Evolutionary conservation across 2,329 filamentous ascomycete species (phyloP).

Genomic region (Trichoderma koningii): DNA sequence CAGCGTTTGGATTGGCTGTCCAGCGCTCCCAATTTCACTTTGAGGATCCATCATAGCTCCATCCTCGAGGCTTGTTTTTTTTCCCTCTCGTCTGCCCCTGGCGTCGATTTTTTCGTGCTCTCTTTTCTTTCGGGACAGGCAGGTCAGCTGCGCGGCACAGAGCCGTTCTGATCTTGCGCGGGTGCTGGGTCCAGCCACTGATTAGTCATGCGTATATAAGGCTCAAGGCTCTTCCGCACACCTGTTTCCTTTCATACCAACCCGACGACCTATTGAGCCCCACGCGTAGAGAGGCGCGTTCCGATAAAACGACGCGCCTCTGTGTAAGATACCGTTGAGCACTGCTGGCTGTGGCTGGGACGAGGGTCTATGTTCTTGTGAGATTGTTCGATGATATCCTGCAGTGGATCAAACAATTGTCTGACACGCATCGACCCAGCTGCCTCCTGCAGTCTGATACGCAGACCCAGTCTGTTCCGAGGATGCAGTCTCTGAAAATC

Average conservation of each 20-base stretch:
- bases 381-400: background rate
- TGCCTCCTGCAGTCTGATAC: background rate
- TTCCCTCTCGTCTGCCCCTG: background rate
- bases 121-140: background rate
- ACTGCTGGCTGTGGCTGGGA: background rate
- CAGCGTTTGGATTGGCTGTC: no score
- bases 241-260: slow-evolving; percentile 14
- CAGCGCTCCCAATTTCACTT: slow-evolving; percentile 4
- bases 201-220: slow-evolving; percentile 27
- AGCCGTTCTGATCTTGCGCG: slow-evolving; percentile 18
- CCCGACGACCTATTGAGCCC: background rate
- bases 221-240: slow-evolving; percentile 2
- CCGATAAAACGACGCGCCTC: background rate
- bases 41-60: slow-evolving; percentile 5
- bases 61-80: slow-evolving; percentile 18
- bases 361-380: background rate
- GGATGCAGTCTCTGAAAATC: no score
- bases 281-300: slow-evolving; percentile 15
- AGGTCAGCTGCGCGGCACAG: slow-evolving; percentile 6
- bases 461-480: background rate
- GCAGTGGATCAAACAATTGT: slow-evolving; percentile 13
- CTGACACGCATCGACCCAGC: slow-evolving; percentile 22
- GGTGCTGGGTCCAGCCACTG: background rate
- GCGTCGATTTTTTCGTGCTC: slow-evolving; percentile 12
- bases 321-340: background rate